These are phyloP conservation scores for Abrus precatorius DNA, from an alignment of 306 rosid genomes.

Conservation along the genomic window DNA sequence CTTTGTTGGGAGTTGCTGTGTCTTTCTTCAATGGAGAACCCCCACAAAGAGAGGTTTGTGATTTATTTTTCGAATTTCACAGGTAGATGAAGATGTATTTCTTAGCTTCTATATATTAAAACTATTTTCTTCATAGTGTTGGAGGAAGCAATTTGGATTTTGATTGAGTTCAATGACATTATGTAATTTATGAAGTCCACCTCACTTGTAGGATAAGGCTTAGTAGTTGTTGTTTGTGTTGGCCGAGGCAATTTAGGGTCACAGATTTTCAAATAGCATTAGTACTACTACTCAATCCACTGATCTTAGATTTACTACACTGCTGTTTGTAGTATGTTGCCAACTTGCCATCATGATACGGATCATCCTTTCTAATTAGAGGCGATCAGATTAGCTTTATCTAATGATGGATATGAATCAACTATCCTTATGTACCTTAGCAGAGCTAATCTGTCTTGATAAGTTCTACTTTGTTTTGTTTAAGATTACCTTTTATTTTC, in stretches of 20 bases:
- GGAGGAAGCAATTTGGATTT: neutral
- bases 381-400: conserved; percentile 12
- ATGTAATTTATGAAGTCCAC: too few species aligned
- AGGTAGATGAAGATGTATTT: conserved; percentile 30
- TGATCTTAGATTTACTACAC: conserved; percentile 21
- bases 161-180: too few species aligned
- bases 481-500: conserved; percentile 23
- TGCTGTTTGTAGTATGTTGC: conserved; percentile 21
- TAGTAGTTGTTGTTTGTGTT: neutral
- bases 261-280: conserved; percentile 14
- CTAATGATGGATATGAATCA: conserved; percentile 17
- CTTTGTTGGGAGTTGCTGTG: conserved; percentile 74
- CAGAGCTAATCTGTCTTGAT: conserved; percentile 14
- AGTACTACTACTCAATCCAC: neutral
- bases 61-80: conserved; percentile 33
- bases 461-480: conserved; percentile 33
- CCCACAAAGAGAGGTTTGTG: conserved; percentile 86
- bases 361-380: conserved; percentile 27
- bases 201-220: too few species aligned
- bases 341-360: conserved; percentile 15
- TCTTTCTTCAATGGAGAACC: conserved; percentile 75
- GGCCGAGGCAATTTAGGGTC: conserved; percentile 5
- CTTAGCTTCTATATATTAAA: conserved; percentile 32
- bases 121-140: conserved; percentile 13
- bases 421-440: conserved; percentile 8